A percentile compares a stretch with the other conserved stretches of the same genome.
Evolutionary conservation across 441 rosid species (phyloP).

Genomic region (Populus hybrid): DNA sequence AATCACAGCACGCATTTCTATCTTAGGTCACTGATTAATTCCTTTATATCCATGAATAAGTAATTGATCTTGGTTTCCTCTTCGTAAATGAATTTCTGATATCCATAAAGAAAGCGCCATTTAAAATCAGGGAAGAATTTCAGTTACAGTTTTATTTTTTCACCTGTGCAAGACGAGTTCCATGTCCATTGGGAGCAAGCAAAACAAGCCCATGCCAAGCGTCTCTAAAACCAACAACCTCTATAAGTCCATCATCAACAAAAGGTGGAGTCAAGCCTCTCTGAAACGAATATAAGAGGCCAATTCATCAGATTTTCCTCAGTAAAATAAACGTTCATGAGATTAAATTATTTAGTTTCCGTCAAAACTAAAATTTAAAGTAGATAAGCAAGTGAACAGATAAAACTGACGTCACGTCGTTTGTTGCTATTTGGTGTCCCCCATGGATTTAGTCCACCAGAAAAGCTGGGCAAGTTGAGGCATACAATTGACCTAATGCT

Average conservation of each 20-base stretch:
- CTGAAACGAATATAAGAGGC: conserved; percentile 30
- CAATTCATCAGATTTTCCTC: neutral
- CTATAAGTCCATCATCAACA: conserved; percentile 87
- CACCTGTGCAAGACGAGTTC: conserved; percentile 96
- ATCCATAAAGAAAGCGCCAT: neutral
- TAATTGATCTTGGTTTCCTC: neutral
- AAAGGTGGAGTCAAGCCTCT: conserved; percentile 80
- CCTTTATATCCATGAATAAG: neutral
- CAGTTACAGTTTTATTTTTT: neutral
- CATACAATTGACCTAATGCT: conserved; percentile 93
- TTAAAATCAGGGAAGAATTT: neutral
- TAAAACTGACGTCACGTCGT: conserved; percentile 47
- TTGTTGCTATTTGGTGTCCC: conserved; percentile 70
- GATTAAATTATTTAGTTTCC: neutral
- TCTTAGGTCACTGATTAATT: neutral
- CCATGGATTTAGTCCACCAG: conserved; percentile 96
- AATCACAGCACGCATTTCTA: neutral
- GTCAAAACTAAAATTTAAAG: neutral
- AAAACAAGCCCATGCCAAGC: conserved; percentile 97
- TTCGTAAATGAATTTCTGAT: neutral
- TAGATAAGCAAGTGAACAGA: neutral
- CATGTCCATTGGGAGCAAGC: conserved; percentile 89
- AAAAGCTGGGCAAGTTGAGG: conserved; percentile 92
- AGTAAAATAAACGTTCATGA: neutral
- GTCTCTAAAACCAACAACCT: conserved; percentile 93